These are phyloP conservation scores for Colletotrichum sp. DNA, from an alignment of 2,329 filamentous ascomycete genomes.

Conservation along the genomic window DNA sequence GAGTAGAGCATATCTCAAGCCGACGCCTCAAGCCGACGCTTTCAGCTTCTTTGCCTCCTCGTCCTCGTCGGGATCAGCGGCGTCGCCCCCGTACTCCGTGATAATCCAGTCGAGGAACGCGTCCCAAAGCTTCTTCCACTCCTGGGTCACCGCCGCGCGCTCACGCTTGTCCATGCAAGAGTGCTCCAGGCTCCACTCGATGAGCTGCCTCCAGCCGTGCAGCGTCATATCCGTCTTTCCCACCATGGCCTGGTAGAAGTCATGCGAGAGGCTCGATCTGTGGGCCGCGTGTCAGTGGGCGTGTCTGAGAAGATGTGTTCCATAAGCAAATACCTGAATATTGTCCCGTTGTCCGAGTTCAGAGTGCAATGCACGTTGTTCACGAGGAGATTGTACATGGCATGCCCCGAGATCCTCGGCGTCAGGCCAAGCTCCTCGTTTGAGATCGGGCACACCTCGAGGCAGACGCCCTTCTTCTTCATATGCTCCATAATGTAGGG, in stretches of 20 bases:
- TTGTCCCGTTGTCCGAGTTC: slow-evolving; percentile 75
- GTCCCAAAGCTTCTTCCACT: slow-evolving; percentile 63
- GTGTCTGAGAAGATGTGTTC: no score
- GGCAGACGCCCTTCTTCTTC: slow-evolving; percentile 65
- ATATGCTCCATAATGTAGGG: slow-evolving; percentile 69
- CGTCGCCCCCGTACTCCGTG: slow-evolving; percentile 36
- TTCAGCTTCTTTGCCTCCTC: background rate
- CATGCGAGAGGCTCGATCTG: slow-evolving; percentile 73
- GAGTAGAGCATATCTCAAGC: background rate
- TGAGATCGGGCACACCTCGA: slow-evolving; percentile 80
- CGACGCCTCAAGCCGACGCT: background rate
- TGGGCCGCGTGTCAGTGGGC: background rate
- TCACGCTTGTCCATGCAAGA: slow-evolving; percentile 55
- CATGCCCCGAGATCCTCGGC: slow-evolving; percentile 66
- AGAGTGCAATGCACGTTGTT: slow-evolving; percentile 75
- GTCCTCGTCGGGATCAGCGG: background rate
- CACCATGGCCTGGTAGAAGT: slow-evolving; percentile 79
- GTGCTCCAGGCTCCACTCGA: slow-evolving; percentile 66
- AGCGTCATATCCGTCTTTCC: slow-evolving; percentile 70
- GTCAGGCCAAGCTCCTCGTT: slow-evolving; percentile 78
- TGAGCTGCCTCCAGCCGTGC: slow-evolving; percentile 73
- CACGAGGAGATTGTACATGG: slow-evolving; percentile 71
- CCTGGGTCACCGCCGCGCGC: slow-evolving; percentile 33
- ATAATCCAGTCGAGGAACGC: slow-evolving; percentile 60
- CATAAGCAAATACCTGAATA: slow-evolving; percentile 60